Base-by-base conservation (phyloP, 306 rosid genomes). In the Pyrus communis region DNA sequence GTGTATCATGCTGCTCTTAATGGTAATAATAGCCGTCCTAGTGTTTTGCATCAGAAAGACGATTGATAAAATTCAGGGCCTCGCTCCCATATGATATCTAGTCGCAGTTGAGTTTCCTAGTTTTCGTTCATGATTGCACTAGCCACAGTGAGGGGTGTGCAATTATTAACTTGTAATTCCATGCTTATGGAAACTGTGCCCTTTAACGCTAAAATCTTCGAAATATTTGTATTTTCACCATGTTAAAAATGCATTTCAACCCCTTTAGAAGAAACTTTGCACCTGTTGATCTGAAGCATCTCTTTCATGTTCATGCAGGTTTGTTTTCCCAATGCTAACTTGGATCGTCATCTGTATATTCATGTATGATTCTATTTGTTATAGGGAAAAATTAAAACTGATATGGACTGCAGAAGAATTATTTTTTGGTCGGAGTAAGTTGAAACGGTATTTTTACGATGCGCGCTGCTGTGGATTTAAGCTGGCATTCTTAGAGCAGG, bases 31-130 rank as follows among this genome's bases (percentile, higher is more conserved):
- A 81, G 92, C 90, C 91, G 82, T 90, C 97, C 90, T 92, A 85
- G 87, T 89, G 97, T 88, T 88, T 88, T 96, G 97, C 98, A 87
- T 92, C 99, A 82, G 93, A 96, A 96, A 92, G 97, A 92, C 87
- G 96, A 89, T 75, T 92, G 99, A 92, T 89, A 88, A 62, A 83
- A 87, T 90, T 87, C 85, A 85, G 86, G 96, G 91, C 88, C 86
- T 81, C 77, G 75, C 84, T 83, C 88, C 86, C 89, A 79, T 85
- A 86, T 90, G 89, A 86, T 85, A 75, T 84, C 84, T 85, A 74
- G 91, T 87, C 52, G 81, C 80, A 73, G 81, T 86, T 88, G 74
- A 82, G 88, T 88, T 82, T 79, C 81, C 73, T 83, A 35, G 86
- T 82, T 80, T 84, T 75, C 73, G 65, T 69, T 77, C 82, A 75